Base-by-base conservation (phyloP, 345 rosid species). In the Cardamine occulta region DNA sequence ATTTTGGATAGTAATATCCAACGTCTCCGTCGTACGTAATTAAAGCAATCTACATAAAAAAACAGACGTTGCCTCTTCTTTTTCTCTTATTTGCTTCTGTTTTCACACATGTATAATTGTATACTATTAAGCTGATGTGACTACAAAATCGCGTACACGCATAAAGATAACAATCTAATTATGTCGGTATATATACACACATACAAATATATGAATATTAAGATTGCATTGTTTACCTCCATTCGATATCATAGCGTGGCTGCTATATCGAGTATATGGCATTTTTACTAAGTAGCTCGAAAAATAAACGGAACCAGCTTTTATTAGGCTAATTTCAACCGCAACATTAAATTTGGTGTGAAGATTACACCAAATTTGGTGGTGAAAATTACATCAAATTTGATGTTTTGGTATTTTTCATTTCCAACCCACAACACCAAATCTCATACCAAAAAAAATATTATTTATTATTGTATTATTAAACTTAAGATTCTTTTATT, bases 21-120 rank as follows among this genome's bases (percentile, higher is more conserved):
- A 68, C 13, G 76, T 72, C 58, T 4, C 32, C 61, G 26, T 60
- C 69, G 5, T 66, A 42, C 28, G 32, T 54, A 72, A 6, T 48
- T 49, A 65, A 72, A 56, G n/a, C 62, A 70, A 70, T 63, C 24
- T 17, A n/a, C 57, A 11, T n/a, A 35, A 47, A 44, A 53, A 39
- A 54, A 21, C 65, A 70, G 66, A 71, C 58, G 47, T 28, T 37
- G 54, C 55, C 55, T 49, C 51, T 18, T 26, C 12, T 40, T 63
- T 61, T 77, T 47, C 51, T 57, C 34, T 66, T 40, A 51, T 8
- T 19, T 51, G 2, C 29, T 15, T 59, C 2, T 59, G 69, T 34
- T 66, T 78, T 72, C 81, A 72, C 81, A 78, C 81, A 26, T 21
- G 1, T 21, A 21, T n/a, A n/a, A n/a, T n/a, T n/a, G n/a, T 26